Conservation (phyloP, 2,329 filamentous ascomycete genomes). For the Amphichorda felina region DNA sequence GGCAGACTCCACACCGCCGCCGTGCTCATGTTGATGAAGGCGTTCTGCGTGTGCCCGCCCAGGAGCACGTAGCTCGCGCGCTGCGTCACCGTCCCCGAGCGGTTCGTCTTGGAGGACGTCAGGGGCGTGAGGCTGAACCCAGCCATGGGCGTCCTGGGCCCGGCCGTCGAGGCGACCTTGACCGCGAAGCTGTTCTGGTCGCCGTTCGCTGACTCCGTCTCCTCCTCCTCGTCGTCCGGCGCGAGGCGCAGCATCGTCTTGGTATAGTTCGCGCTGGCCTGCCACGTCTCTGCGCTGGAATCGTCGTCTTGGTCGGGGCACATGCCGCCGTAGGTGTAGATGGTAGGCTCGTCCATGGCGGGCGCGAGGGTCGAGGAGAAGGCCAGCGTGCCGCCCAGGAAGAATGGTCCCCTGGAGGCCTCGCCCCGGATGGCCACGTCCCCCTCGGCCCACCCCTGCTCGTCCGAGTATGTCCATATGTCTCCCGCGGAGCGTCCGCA, state of each 20-base stretch:
- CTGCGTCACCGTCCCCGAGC: constrained; percentile 53
- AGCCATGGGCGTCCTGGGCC: constrained; percentile 67
- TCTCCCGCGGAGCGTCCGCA: constrained; percentile 45
- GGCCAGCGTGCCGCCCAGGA: constrained; percentile 45
- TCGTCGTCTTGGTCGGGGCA: constrained; percentile 43
- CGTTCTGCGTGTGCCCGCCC: constrained; percentile 70
- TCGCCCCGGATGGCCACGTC: constrained; percentile 9
- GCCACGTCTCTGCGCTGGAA: constrained; percentile 36
- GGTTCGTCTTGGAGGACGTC: constrained; percentile 56
- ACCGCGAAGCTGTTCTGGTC: background rate
- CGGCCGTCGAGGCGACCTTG: constrained; percentile 28
- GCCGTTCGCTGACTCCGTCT: background rate
- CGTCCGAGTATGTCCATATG: constrained; percentile 57
- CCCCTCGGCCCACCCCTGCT: constrained; percentile 22
- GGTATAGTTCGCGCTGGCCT: constrained; percentile 63
- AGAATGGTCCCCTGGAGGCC: constrained; percentile 26
- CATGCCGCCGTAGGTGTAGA: constrained; percentile 86
- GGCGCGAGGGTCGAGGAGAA: constrained; percentile 54
- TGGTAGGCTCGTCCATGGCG: constrained; percentile 35
- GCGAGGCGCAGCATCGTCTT: constrained; percentile 64
- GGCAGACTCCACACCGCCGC: constrained; percentile 80
- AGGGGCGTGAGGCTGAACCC: constrained; percentile 76
- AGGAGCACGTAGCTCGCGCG: constrained; percentile 71
- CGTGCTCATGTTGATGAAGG: constrained; percentile 92
- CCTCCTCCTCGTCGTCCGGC: constrained; percentile 6